phyloP scores from a whole-genome alignment of 2,329 filamentous ascomycete species.

The Claviceps lovelessii region DNA sequence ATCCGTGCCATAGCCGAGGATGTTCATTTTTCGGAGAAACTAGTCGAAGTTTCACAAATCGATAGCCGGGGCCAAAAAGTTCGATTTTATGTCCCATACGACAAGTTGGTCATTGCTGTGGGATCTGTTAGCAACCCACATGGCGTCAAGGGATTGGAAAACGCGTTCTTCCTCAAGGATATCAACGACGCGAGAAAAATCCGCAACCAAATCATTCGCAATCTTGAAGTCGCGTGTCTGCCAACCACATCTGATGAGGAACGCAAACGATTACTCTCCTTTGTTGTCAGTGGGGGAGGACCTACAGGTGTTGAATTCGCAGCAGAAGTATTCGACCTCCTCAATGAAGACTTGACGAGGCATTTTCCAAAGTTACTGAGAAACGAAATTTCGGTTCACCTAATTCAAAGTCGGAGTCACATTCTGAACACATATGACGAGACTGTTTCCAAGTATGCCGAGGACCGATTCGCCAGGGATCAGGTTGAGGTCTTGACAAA shows the following conservation, averaged over 20 bases:
- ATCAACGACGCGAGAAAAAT: conserved; percentile 85
- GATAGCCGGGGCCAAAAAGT: conserved; percentile 58
- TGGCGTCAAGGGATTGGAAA: conserved; percentile 83
- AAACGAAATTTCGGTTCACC: conserved; percentile 93
- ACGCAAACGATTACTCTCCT: conserved; percentile 73
- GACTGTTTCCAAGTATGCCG: conserved; percentile 79
- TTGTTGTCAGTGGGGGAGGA: conserved; percentile 89
- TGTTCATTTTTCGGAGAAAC: conserved; percentile 79
- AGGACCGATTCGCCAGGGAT: conserved; percentile 80
- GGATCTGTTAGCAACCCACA: conserved; percentile 89
- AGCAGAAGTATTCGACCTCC: conserved; percentile 84
- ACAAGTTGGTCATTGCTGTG: conserved; percentile 86
- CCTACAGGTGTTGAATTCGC: conserved; percentile 97
- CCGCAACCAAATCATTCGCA: conserved; percentile 74
- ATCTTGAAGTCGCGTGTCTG: conserved; percentile 82
- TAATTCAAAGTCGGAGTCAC: conserved; percentile 87
- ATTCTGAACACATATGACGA: conserved; percentile 98
- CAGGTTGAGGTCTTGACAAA: conserved; percentile 87
- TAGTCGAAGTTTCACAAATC: conserved; percentile 71
- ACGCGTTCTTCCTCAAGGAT: conserved; percentile 91
- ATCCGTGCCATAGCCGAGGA: conserved; percentile 75
- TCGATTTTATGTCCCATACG: conserved; percentile 89
- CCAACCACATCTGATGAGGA: conserved; percentile 85
- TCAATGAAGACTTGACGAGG: conserved; percentile 80
- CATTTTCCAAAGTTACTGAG: conserved; percentile 82